phyloP scores from a whole-genome alignment of 2,329 filamentous ascomycete genomes.

The Diatrype stigma region DNA sequence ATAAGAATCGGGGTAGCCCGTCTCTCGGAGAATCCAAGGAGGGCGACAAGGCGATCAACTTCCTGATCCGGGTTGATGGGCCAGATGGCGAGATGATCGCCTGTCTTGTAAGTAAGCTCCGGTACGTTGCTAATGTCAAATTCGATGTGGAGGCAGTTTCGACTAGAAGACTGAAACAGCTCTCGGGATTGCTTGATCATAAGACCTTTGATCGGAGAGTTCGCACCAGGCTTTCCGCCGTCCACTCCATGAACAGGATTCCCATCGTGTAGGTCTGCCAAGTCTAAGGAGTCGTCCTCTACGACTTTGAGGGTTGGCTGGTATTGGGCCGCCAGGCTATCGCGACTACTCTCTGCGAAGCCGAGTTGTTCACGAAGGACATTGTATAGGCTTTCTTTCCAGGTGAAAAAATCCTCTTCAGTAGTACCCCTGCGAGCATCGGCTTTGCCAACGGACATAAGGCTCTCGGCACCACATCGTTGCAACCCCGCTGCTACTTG shows the following conservation, averaged over 20 bases:
- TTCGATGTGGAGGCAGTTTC: slow-evolving; percentile 35
- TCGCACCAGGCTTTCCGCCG: slow-evolving; percentile 3
- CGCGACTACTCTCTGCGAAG: slow-evolving; percentile 17
- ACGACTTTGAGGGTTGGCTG: slow-evolving; percentile 17
- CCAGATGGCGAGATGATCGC: slow-evolving; percentile 37
- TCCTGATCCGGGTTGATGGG: slow-evolving; percentile 35
- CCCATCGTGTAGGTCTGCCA: slow-evolving; percentile 16
- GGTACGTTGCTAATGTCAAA: slow-evolving; percentile 28
- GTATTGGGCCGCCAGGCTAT: slow-evolving; percentile 10
- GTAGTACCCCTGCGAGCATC: slow-evolving; percentile 29
- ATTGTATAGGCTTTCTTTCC: slow-evolving; percentile 23
- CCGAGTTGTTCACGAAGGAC: slow-evolving; percentile 9
- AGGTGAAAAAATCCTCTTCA: slow-evolving; percentile 33
- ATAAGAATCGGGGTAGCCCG: slow-evolving; percentile 21
- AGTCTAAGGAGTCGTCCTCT: slow-evolving; percentile 14
- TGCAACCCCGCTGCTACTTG: slow-evolving; percentile 20
- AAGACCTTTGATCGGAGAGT: slow-evolving; percentile 13
- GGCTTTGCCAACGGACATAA: slow-evolving; percentile 25
- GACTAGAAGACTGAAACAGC: slow-evolving; percentile 16
- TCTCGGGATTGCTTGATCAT: slow-evolving; percentile 14
- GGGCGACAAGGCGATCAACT: slow-evolving; percentile 23
- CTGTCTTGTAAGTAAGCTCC: slow-evolving; percentile 32
- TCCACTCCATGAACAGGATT: slow-evolving; percentile 9
- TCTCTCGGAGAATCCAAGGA: slow-evolving; percentile 22
- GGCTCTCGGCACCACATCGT: slow-evolving; percentile 22